These are phyloP conservation scores for Termitomyces heimii DNA, from an alignment of 768 basidiomycete genomes.

Conservation along the genomic window DNA sequence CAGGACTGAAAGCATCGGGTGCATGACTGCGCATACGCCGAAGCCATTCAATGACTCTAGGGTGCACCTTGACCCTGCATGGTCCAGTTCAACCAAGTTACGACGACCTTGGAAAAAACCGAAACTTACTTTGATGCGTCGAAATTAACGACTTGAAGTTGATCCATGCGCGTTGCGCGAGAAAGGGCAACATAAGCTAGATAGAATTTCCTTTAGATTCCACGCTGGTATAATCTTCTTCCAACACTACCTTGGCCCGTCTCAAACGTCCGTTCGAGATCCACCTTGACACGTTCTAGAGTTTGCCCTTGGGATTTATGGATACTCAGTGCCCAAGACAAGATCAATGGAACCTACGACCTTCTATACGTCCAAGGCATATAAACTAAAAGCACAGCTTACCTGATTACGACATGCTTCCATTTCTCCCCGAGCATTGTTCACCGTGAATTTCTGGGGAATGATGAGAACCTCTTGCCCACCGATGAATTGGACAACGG, in stretches of 20 bases:
- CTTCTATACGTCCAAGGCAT: background rate
- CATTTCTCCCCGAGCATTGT: constrained; percentile 49
- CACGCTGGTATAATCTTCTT: no score
- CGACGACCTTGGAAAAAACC: background rate
- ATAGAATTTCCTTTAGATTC: constrained; percentile 15
- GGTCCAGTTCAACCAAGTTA: background rate
- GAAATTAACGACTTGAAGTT: constrained; percentile 62
- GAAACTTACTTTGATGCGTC: constrained; percentile 45
- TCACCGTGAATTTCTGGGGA: constrained; percentile 57
- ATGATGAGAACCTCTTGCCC: constrained; percentile 39
- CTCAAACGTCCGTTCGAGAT: constrained; percentile 72
- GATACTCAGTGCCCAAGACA: constrained; percentile 84
- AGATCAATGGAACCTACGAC: constrained; percentile 60
- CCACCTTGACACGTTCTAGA: constrained; percentile 75
- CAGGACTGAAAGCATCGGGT: background rate
- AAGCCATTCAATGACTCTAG: constrained; percentile 57
- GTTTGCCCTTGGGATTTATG: constrained; percentile 93
- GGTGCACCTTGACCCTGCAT: constrained; percentile 56
- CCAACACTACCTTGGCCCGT: constrained; percentile 58
- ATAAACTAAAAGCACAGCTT: background rate
- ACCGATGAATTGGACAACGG: constrained; percentile 55
- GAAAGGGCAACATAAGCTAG: constrained; percentile 66
- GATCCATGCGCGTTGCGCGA: constrained; percentile 61
- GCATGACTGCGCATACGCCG: constrained; percentile 14
- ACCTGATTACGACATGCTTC: constrained; percentile 63